Conservation (phyloP, 2,329 filamentous ascomycete genomes). For the Trichoderma arundinaceum region DNA sequence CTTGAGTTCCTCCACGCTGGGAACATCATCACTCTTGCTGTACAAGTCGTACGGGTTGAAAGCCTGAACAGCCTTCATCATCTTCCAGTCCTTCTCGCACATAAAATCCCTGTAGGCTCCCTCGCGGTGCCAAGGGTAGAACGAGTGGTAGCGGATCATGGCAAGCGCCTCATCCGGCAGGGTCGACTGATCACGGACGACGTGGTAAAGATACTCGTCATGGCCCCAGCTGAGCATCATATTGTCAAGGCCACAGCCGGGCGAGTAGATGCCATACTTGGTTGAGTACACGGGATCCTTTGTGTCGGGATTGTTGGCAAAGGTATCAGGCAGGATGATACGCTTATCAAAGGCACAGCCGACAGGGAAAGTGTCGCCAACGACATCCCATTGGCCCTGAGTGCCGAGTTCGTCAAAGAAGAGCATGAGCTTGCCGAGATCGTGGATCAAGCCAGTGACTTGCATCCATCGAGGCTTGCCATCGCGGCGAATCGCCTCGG, state of each 20-base stretch:
- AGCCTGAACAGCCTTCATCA: conserved; percentile 80
- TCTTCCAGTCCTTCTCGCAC: conserved; percentile 78
- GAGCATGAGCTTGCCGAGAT: conserved; percentile 79
- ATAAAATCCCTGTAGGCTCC: conserved; percentile 83
- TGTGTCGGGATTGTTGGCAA: conserved; percentile 76
- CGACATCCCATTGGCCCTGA: conserved; percentile 91
- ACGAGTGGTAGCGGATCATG: conserved; percentile 93
- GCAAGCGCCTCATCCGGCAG: conserved; percentile 83
- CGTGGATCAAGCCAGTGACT: conserved; percentile 76
- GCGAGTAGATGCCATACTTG: conserved; percentile 78
- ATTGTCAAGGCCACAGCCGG: conserved; percentile 82
- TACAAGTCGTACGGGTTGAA: conserved; percentile 94
- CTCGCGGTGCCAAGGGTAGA: conserved; percentile 89
- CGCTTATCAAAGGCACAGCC: conserved; percentile 75
- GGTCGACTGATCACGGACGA: conserved; percentile 80
- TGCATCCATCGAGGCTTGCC: conserved; percentile 85
- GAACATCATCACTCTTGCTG: conserved; percentile 85
- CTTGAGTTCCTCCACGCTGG: conserved; percentile 77
- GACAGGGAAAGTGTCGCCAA: conserved; percentile 83
- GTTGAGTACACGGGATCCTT: conserved; percentile 74
- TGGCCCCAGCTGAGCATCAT: conserved; percentile 91
- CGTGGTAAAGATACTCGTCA: conserved; percentile 86
- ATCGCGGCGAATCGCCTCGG: conserved; percentile 86
- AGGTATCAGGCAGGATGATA: conserved; percentile 83
- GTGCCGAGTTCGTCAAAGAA: conserved; percentile 70